These are phyloP conservation scores for Pseudogymnoascus sp. DNA, from an alignment of 2,329 filamentous ascomycete genomes.

Conservation along the genomic window DNA sequence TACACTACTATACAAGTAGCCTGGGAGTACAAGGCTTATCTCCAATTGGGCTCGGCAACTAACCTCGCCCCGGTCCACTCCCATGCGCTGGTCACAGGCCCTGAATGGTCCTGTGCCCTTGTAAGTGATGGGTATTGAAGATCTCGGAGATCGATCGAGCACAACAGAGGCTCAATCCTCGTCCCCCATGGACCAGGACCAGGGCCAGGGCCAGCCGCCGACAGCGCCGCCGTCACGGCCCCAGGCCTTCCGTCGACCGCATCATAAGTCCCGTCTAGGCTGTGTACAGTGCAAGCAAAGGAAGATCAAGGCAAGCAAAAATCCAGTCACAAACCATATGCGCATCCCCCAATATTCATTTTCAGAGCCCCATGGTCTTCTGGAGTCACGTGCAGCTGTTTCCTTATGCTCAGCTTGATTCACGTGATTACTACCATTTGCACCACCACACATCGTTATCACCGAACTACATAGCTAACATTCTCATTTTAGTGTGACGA, in stretches of 20 bases:
- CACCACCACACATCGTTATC: neutral
- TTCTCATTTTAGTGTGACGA: conserved; percentile 19
- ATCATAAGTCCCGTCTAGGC: conserved; percentile 18
- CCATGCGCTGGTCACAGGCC: neutral
- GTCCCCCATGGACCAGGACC: conserved; percentile 1
- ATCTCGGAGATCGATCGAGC: neutral
- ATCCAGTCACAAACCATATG: no score
- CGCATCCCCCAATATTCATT: neutral
- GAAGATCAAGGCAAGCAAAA: conserved; percentile 17
- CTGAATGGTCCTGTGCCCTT: neutral
- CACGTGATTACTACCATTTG: neutral
- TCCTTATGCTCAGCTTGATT: neutral
- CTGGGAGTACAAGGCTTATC: conserved; percentile 5
- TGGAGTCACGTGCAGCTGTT: neutral
- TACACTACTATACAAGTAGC: neutral
- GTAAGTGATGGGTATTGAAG: neutral
- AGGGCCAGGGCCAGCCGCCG: neutral
- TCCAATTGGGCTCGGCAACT: neutral
- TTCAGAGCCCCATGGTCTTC: neutral
- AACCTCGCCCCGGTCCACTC: neutral
- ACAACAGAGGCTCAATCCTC: neutral
- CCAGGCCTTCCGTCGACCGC: conserved; percentile 13
- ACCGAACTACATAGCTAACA: neutral
- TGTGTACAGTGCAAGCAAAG: conserved; percentile 19
- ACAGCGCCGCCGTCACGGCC: neutral